Evolutionary conservation across 1,284 basidiomycete species (phyloP), one percentile per base, ranked within the genome.

Genomic region (Pulveroboletus sp.): DNA sequence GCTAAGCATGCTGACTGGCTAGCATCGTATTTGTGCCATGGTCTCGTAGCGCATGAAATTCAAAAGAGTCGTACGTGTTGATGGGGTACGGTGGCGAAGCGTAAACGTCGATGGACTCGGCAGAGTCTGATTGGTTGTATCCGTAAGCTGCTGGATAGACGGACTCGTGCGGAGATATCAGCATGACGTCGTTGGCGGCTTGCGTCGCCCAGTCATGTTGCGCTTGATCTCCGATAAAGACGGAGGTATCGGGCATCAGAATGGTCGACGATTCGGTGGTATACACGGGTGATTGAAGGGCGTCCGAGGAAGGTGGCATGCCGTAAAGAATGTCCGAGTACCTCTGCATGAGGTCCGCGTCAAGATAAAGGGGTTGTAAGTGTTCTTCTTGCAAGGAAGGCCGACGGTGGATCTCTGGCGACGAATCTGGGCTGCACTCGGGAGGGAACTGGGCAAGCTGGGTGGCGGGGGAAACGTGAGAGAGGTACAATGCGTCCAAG

Each of bases 1-100:
- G 4, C 49, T 63, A 74, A 24, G 61, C 68, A 7, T 56, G 67
- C 49, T 67, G 67, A 42, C 58, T 54, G 7, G 62, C 46, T 24
- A 63, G 56, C 38, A 52, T 11, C 18, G 54, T 45, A 25, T 49
- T 52, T 36, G 61, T 45, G 42, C 52, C 56, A 29, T 76, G 68
- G 48, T 72, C 74, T 24, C 62, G 69, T 12, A 74, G 54, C 18
- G 63, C 52, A 54, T 71, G 73, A 26, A 73, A 71, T 24, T 70
- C 75, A 39, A 73, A 66, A 14, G 72, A 59, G 54, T 71, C 68
- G 36, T 68, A 72, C n/a, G 69, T 54, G 46, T 60, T 36, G 7
- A 64, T 52, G 29, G 58, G 18, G 22, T 61, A 72, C 35, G 59
- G 28, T 14, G 67, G 29, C 20, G 60, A 22, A 9, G 55, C 44